Evolutionary conservation across 495 filamentous ascomycete species (phyloP), one percentile per base, ranked within the genome.

Genomic region (Penicillium turbatum): DNA sequence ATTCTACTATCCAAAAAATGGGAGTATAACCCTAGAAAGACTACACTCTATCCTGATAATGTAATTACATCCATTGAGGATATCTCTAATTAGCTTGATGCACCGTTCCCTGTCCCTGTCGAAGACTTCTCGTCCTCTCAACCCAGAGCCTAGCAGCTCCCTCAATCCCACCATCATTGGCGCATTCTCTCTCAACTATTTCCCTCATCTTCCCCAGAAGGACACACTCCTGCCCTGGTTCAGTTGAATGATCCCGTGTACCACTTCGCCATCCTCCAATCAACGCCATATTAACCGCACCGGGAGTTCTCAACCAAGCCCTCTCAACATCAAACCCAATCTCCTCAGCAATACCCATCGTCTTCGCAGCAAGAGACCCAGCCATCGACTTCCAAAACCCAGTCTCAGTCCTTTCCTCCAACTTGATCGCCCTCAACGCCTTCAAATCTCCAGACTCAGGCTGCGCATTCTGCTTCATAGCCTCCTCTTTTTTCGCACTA

Each of bases 261-360:
- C 57, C 48, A 17, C 31, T 37, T 50, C 56, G 53, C 11, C 66
- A 56, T 9, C 82, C 77, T 13, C 92, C 92, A 54, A 97, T 56
- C 24, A 98, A 71, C 0, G 81, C 89, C 17, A 84, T 78, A 69
- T 97, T 97, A 54, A 95, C 76, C 36, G 92, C 96, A 66, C 89
- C 93, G 9, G 92, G 92, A 48, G 97, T 95, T 35, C 89, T 75
- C 43, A 98, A 63, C 71, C 88, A 80, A 48, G 92, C 90, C 51
- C 77, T 86, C 64, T 97, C 89, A 6, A 88, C 78, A 3, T 78
- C 76, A 76, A 83, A 96, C 0, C 89, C 91, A 48, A 88, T 75
- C 24, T 88, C 83, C 13, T 62, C 64, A 1, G 88, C 82, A 27
- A 98, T 75, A 31, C 70, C 62, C 29, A 80, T 73, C 2, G 87